phyloP scores from a whole-genome alignment of 768 basidiomycete species.

The Krasilnikovozyma curviuscula region DNA sequence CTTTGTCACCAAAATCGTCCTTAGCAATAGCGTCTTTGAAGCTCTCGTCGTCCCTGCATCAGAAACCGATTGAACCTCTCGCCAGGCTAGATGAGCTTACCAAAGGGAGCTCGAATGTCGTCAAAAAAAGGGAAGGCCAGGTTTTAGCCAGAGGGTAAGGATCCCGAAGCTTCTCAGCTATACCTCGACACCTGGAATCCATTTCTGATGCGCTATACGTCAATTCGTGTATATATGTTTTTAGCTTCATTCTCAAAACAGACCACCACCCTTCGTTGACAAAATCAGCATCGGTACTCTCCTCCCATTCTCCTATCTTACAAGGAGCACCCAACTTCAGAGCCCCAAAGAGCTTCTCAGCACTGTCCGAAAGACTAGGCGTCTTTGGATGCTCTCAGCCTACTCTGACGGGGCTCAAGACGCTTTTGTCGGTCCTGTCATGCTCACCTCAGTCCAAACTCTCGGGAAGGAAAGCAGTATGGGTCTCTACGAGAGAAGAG shows the following conservation, averaged over 20 bases:
- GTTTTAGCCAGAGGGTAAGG: conserved; percentile 24
- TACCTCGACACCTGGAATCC: conserved; percentile 1
- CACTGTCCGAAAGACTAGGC: conserved; percentile 49
- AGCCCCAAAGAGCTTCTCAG: conserved; percentile 35
- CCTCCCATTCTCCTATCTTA: conserved; percentile 33
- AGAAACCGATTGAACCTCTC: too few species aligned
- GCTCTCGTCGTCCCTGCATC: too few species aligned
- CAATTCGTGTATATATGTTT: too few species aligned
- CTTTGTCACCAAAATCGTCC: too few species aligned
- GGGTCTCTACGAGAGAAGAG: conserved; percentile 94
- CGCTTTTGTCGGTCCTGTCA: conserved; percentile 62
- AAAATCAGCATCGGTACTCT: conserved; percentile 1
- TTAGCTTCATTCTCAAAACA: conserved; percentile 76
- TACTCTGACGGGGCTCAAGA: conserved; percentile 71
- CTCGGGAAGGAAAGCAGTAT: conserved; percentile 32
- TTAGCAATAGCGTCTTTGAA: too few species aligned
- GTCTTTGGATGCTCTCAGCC: conserved; percentile 91
- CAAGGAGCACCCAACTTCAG: conserved; percentile 94
- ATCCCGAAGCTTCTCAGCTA: background rate
- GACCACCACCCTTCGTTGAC: conserved; percentile 48
- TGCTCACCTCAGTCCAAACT: conserved; percentile 16
- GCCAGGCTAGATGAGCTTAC: too few species aligned
- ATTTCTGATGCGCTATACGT: too few species aligned
- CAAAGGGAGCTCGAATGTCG: too few species aligned
- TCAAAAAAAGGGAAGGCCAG: conserved; percentile 22